Evolutionary conservation across 2,329 filamentous ascomycete species (phyloP).

Genomic region (Graphiopsis chlorocephala): DNA sequence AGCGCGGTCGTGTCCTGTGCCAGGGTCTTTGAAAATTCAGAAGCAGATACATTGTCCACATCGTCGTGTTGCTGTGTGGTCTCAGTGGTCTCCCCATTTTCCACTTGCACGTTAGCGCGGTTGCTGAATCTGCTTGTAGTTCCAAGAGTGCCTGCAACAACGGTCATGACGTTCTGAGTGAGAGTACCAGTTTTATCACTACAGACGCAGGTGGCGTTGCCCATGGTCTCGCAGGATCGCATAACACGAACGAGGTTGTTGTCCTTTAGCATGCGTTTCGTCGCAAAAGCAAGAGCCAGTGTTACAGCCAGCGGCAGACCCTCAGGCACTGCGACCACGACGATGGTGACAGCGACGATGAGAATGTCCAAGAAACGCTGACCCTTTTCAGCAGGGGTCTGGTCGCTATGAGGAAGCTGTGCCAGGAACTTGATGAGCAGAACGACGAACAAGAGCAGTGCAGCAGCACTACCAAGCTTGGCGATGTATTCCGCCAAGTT

Average conservation of each 20-base stretch:
- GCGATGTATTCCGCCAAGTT: constrained; percentile 75
- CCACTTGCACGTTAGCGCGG: constrained; percentile 28
- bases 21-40: constrained; percentile 55
- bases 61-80: constrained; percentile 34
- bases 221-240: constrained; percentile 69
- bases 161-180: constrained; percentile 73
- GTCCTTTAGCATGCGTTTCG: constrained; percentile 65
- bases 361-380: constrained; percentile 65
- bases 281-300: constrained; percentile 65
- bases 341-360: constrained; percentile 63
- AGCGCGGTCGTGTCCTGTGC: constrained; percentile 53
- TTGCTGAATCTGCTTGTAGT: constrained; percentile 56
- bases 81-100: constrained; percentile 27
- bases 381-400: constrained; percentile 68
- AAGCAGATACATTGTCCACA: constrained; percentile 49
- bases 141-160: constrained; percentile 69
- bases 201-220: constrained; percentile 71
- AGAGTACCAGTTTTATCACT: constrained; percentile 77
- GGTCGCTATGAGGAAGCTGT: constrained; percentile 54
- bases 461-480: constrained; percentile 74
- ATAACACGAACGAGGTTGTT: constrained; percentile 68
- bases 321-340: constrained; percentile 68
- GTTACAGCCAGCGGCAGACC: constrained; percentile 66
- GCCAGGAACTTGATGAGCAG: constrained; percentile 83
- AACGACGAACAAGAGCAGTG: constrained; percentile 76